Evolutionary conservation across 495 filamentous ascomycete species (phyloP).

Genomic region (Staphylotrichum longicolle): DNA sequence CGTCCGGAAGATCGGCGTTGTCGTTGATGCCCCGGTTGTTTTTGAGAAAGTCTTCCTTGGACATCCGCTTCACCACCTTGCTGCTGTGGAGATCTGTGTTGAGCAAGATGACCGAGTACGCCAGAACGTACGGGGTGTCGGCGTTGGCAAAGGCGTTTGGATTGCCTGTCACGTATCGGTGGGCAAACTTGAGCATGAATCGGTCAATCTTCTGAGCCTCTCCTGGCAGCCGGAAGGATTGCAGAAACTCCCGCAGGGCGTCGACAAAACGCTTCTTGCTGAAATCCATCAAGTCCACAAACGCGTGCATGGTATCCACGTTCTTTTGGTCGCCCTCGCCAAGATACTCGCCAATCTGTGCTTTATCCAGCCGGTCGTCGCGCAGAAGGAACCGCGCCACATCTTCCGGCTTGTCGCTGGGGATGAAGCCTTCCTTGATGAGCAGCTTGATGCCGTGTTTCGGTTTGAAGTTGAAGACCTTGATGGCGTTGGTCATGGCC

Average conservation of each 20-base stretch:
- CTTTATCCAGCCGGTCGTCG: constrained; percentile 79
- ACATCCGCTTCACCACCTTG: constrained; percentile 88
- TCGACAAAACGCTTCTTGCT: constrained; percentile 90
- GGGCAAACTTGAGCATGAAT: constrained; percentile 98
- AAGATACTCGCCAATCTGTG: constrained; percentile 88
- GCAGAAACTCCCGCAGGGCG: constrained; percentile 83
- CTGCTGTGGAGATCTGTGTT: constrained; percentile 94
- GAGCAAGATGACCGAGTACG: constrained; percentile 94
- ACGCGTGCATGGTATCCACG: constrained; percentile 96
- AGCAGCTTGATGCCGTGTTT: constrained; percentile 88
- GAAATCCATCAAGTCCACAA: constrained; percentile 95
- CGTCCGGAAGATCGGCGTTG: constrained; percentile 85
- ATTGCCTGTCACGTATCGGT: constrained; percentile 90
- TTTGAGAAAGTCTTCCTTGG: constrained; percentile 94
- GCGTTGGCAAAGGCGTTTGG: constrained; percentile 98
- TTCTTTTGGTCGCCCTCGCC: constrained; percentile 91
- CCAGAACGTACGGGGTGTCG: constrained; percentile 92
- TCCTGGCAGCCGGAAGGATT: constrained; percentile 91
- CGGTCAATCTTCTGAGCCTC: constrained; percentile 99
- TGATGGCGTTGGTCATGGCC: constrained; percentile 80
- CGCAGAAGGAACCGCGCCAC: constrained; percentile 79
- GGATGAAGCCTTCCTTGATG: constrained; percentile 81
- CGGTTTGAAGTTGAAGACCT: constrained; percentile 97
- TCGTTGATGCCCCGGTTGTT: constrained; percentile 99
- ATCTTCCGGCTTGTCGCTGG: constrained; percentile 68